Percentiles rank a stretch among this genome's conserved stretches.
phyloP scores from a whole-genome alignment of 257 asterid species.

The Solanum okadae region DNA sequence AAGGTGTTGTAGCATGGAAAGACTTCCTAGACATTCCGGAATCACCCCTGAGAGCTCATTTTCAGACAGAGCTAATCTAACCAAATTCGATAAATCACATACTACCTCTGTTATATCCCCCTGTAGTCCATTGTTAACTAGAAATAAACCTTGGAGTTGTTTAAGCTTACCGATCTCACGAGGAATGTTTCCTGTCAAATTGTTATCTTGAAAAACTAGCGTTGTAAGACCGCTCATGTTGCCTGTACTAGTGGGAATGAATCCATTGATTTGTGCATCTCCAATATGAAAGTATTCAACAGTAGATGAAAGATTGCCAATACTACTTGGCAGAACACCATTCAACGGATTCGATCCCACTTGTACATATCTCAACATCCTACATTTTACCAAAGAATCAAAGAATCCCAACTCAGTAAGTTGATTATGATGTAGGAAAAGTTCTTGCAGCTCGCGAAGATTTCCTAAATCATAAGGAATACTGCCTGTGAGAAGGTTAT shows the following conservation, averaged over 20 bases:
- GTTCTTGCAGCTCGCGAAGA: constrained; percentile 9
- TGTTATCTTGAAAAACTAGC: background rate
- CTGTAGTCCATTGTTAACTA: constrained; percentile 11
- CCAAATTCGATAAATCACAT: constrained; percentile 17
- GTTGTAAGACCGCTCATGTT: background rate
- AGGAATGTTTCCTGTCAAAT: background rate
- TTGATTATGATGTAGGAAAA: constrained; percentile 9
- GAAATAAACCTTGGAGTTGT: constrained; percentile 1
- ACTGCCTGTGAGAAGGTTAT: constrained; percentile 12
- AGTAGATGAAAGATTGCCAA: constrained; percentile 20
- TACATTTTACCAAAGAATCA: constrained; percentile 19
- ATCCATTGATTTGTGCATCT: constrained; percentile 14
- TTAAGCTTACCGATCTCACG: background rate
- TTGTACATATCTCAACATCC: constrained; percentile 7
- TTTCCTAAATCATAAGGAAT: constrained; percentile 25
- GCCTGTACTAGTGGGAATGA: background rate
- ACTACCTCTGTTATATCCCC: constrained; percentile 8
- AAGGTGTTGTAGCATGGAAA: constrained; percentile 11
- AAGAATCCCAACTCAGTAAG: constrained; percentile 19
- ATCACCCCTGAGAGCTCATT: constrained; percentile 22
- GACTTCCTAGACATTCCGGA: constrained; percentile 23
- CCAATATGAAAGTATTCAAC: constrained; percentile 11
- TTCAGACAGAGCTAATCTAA: constrained; percentile 10
- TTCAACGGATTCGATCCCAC: constrained; percentile 13
- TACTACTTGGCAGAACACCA: constrained; percentile 17